Percentiles rank a stretch among this genome's conserved stretches.
These are phyloP conservation scores for Apophysomyces ossiformis DNA, from an alignment of 371 early-diverging fungal species.

Conservation along the genomic window DNA sequence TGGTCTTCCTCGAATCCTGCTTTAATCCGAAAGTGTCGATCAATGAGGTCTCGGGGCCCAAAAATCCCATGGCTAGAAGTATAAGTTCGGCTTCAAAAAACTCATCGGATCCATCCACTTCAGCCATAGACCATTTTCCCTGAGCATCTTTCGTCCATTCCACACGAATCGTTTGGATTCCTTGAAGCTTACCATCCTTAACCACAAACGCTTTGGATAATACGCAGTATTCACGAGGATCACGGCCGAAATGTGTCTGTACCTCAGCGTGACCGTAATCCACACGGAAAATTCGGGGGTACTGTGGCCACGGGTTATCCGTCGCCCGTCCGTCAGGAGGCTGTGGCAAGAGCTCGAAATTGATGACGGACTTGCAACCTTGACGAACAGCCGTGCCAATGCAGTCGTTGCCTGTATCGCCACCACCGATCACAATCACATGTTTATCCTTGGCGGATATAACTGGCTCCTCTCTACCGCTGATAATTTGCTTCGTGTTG, in stretches of 20 bases:
- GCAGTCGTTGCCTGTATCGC: conserved; percentile 97
- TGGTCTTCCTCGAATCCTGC: conserved; percentile 76
- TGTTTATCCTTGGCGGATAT: conserved; percentile 90
- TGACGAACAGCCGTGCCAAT: conserved; percentile 94
- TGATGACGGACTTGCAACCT: conserved; percentile 87
- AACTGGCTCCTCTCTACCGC: conserved; percentile 74
- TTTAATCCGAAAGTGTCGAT: conserved; percentile 78
- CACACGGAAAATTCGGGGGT: conserved; percentile 90
- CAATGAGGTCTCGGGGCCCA: conserved; percentile 90
- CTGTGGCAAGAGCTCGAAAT: conserved; percentile 95
- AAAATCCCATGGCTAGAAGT: conserved; percentile 94
- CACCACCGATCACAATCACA: conserved; percentile 97
- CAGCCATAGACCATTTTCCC: conserved; percentile 90
- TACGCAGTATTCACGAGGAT: conserved; percentile 94
- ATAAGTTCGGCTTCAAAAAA: conserved; percentile 91
- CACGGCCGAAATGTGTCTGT: conserved; percentile 82
- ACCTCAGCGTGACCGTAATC: conserved; percentile 97
- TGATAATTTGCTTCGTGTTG: conserved; percentile 86
- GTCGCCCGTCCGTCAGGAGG: conserved; percentile 81
- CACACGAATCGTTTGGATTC: conserved; percentile 93
- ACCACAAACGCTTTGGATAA: conserved; percentile 95
- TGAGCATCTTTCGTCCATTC: conserved; percentile 85
- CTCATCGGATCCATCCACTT: conserved; percentile 83
- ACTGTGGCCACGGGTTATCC: conserved; percentile 98
- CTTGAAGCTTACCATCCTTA: conserved; percentile 75